Conservation (phyloP, 441 rosid species). For the Theobroma grandiflorum region DNA sequence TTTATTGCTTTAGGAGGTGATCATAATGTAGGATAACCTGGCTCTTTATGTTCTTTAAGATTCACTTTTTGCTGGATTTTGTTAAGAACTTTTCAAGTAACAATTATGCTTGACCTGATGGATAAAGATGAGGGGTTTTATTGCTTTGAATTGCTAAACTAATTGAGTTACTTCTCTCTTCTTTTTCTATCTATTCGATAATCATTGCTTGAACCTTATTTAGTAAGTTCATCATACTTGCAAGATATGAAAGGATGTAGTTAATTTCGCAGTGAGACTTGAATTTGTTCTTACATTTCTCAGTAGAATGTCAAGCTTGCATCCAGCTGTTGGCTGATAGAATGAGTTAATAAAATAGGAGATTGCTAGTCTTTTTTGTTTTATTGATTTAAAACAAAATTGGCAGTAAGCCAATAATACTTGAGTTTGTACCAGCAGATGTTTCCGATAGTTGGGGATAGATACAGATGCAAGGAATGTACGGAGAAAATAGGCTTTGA, state of each 20-base stretch:
- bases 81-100: neutral
- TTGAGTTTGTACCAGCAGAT: constrained; percentile 48
- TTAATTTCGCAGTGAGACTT: neutral
- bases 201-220: neutral
- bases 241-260: neutral
- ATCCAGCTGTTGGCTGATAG: neutral
- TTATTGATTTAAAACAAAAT: constrained; percentile 12
- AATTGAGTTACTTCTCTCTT: neutral
- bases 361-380: neutral
- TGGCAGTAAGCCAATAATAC: constrained; percentile 13
- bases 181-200: too few relatives aligned
- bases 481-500: constrained; percentile 73
- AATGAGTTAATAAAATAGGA: neutral
- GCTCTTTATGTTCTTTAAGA: neutral
- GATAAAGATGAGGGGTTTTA: neutral
- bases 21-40: neutral
- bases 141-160: neutral
- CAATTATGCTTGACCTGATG: neutral
- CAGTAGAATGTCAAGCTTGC: neutral
- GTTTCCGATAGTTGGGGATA: constrained; percentile 69
- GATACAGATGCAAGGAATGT: constrained; percentile 77
- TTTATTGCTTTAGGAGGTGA: neutral
- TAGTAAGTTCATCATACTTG: neutral
- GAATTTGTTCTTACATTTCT: neutral
- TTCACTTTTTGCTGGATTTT: neutral